Percentiles rank a stretch among this genome's conserved stretches.
Evolutionary conservation across 192 early-diverging fungal species (phyloP).

Genomic region (Linnemannia exigua): DNA sequence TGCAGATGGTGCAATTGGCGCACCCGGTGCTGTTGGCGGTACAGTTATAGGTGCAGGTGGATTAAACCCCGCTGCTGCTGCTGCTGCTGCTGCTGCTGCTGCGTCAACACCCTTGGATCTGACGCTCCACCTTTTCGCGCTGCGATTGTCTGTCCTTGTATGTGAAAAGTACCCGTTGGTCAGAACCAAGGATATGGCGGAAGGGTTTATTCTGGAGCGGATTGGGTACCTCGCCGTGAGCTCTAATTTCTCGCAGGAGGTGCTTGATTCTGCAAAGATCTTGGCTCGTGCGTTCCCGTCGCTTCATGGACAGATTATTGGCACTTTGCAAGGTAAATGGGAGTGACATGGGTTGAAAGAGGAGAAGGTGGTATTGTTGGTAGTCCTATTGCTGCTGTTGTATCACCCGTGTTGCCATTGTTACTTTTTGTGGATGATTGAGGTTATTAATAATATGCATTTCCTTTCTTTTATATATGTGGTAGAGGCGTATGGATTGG

Average conservation of each 20-base stretch:
- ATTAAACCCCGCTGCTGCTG: conserved; percentile 11
- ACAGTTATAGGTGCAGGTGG: not conserved
- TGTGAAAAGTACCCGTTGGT: conserved; percentile 38
- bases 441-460: not conserved
- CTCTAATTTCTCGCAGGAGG: conserved; percentile 22
- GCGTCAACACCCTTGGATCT: not conserved
- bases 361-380: no score
- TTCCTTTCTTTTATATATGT: not conserved
- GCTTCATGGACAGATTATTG: conserved; percentile 19
- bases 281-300: conserved; percentile 33
- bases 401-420: not conserved
- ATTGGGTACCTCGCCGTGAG: conserved; percentile 10
- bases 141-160: conserved; percentile 29
- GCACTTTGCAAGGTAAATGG: conserved; percentile 23
- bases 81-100: not conserved
- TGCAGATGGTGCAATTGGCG: conserved; percentile 5
- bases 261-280: conserved; percentile 38
- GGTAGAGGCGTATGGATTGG: not conserved
- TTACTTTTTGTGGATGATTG: not conserved
- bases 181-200: conserved; percentile 36
- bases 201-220: conserved; percentile 30
- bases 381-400: no score
- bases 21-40: not conserved
- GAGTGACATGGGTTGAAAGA: not conserved
- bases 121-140: conserved; percentile 23